A percentile compares a stretch with the other conserved stretches of the same genome.
Evolutionary conservation across 768 basidiomycete species (phyloP).

Genomic region (Dentipellis fragilis): DNA sequence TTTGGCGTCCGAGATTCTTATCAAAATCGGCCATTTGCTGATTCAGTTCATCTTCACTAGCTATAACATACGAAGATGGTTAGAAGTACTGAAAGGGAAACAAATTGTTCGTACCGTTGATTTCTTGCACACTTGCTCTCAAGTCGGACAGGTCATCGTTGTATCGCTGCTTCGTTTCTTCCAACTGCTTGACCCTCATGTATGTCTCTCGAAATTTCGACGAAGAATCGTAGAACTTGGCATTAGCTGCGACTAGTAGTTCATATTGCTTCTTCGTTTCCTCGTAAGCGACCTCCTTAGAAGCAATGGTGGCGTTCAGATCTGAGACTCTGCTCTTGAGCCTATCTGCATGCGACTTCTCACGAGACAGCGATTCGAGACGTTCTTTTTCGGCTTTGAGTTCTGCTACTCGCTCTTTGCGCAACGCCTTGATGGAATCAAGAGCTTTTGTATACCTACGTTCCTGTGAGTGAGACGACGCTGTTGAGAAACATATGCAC

Average conservation of each 20-base stretch:
- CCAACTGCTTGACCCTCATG: constrained; percentile 52
- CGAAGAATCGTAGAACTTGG: constrained; percentile 72
- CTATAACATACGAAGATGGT: constrained; percentile 25
- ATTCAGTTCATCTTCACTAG: constrained; percentile 63
- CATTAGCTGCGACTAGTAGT: constrained; percentile 54
- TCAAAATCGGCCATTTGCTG: constrained; percentile 49
- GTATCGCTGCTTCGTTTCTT: constrained; percentile 50
- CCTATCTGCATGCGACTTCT: constrained; percentile 84
- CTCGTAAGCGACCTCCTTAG: constrained; percentile 68
- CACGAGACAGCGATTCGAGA: constrained; percentile 61
- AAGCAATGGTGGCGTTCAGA: constrained; percentile 47
- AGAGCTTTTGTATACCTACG: constrained; percentile 92
- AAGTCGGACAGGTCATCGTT: constrained; percentile 54
- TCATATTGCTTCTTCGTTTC: constrained; percentile 59
- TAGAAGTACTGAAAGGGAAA: not conserved
- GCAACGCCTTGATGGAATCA: constrained; percentile 79
- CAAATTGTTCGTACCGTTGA: constrained; percentile 39
- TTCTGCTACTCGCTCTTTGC: constrained; percentile 86
- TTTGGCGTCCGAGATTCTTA: constrained; percentile 41
- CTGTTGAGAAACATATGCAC: constrained; percentile 8
- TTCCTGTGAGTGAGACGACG: not conserved
- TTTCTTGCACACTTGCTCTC: constrained; percentile 53
- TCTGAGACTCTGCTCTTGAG: constrained; percentile 58
- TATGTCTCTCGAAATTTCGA: constrained; percentile 83
- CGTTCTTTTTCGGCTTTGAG: constrained; percentile 90